A percentile compares a stretch with the other conserved stretches of the same genome.
Evolutionary conservation across 768 basidiomycete species (phyloP).

Genomic region (Mrakia gelida): DNA sequence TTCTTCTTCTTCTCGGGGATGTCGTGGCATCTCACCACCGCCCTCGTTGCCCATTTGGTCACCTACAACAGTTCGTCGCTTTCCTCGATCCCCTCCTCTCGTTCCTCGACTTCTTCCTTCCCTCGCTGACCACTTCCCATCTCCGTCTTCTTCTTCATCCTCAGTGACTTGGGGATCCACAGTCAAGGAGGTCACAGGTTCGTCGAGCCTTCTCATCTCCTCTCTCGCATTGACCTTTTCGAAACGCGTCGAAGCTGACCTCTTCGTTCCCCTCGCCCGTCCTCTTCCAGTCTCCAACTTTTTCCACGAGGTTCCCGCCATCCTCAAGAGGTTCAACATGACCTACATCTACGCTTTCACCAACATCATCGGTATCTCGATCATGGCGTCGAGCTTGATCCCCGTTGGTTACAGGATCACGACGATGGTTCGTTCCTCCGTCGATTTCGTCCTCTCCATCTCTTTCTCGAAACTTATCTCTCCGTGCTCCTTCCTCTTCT

Average conservation of each 20-base stretch:
- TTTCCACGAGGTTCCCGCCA: conserved; percentile 32
- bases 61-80: conserved; percentile 32
- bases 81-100: neutral
- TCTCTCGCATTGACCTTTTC: neutral
- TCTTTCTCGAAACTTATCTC: neutral
- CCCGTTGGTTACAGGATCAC: conserved; percentile 31
- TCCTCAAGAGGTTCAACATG: conserved; percentile 30
- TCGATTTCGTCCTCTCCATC: neutral
- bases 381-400: conserved; percentile 28
- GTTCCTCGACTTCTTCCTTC: neutral
- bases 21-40: conserved; percentile 31
- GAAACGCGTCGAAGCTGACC: neutral
- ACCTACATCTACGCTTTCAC: conserved; percentile 25
- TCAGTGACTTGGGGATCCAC: conserved; percentile 30
- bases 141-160: too few species aligned
- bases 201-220: neutral
- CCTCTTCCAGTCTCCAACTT: conserved; percentile 30
- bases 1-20: conserved; percentile 31
- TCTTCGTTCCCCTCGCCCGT: neutral
- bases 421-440: neutral
- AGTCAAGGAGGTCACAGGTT: conserved; percentile 31
- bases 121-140: neutral
- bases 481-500: neutral
- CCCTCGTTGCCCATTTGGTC: conserved; percentile 40
- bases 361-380: conserved; percentile 26